Base-by-base conservation (phyloP, 2,329 filamentous ascomycete species). In the Calonectria honghensis region DNA sequence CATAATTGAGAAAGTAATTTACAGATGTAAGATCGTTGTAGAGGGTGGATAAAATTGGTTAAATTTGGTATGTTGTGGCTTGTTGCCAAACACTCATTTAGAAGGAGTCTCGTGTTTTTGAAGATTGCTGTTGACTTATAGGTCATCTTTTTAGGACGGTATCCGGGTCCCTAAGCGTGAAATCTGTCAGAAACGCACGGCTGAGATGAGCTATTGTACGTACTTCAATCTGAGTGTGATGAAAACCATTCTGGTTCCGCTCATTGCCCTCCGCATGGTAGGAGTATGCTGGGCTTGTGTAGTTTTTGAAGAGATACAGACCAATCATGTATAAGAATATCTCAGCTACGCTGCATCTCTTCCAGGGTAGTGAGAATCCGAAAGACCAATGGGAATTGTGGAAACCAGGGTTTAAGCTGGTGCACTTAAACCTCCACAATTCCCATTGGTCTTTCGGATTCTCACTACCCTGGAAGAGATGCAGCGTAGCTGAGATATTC, bases 121-220 rank as follows among this genome's bases (percentile, higher is more conserved):
- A n/a, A 37, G 16, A 16, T 37, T 39, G n/a, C 20, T 39, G 32
- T 37, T 37, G 32, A 35, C 54, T 37, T 16, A 14, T 37, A 27
- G 54, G 54, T 59, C 31, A 59, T 35, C 54, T 39, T 59, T 59
- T 59, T 37, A 39, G 20, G 54, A 59, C 54, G n/a, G 4, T 59
- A 27, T 59, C 54, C 54, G 32, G 54, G 54, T 39, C 54, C 20
- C 20, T 29, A n/a, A 18, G 14, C 4, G 5, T 11, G 16, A 57
- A 35, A 20, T 20, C 41, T 20, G 41, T n/a, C 41, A 45, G 41
- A 9, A 18, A 45, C 6, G n/a, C 9, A 20, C 5, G 41, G n/a
- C n/a, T 45, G 18, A 10, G 41, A 45, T 3, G 5, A 45, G 16
- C n/a, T 20, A 45, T 45, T 20, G 18, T 9, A 45, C 41, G 6